Conservation (phyloP, 768 basidiomycete genomes). For the Kwoniella bestiolae region DNA sequence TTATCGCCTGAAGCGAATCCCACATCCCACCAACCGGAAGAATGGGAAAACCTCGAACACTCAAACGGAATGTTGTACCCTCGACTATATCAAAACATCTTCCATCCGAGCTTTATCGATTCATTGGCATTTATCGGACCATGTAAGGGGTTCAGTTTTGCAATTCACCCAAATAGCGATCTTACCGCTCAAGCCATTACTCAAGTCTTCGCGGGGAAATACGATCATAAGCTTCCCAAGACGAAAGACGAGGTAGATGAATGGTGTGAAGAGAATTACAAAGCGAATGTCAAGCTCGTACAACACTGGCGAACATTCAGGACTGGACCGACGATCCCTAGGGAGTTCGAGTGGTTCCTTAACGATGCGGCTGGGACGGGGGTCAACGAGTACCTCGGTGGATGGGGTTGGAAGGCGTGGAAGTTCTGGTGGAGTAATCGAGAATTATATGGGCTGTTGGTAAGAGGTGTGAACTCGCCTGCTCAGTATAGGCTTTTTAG, state of each 20-base stretch:
- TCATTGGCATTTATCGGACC: conserved; percentile 24
- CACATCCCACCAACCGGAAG: not conserved
- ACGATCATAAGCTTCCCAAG: not conserved
- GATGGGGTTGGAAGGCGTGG: conserved; percentile 25
- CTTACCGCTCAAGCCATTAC: conserved; percentile 19
- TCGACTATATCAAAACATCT: conserved; percentile 19
- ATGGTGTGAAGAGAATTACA: conserved; percentile 29
- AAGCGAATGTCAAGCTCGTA: not conserved
- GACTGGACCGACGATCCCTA: not conserved
- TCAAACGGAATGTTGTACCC: conserved; percentile 18
- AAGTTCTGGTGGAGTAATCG: conserved; percentile 24
- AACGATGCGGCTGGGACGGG: conserved; percentile 18
- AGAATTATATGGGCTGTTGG: conserved; percentile 16
- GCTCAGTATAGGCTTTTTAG: conserved; percentile 17
- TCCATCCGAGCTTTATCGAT: conserved; percentile 16
- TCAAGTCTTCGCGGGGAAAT: conserved; percentile 18
- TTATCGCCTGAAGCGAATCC: conserved; percentile 15
- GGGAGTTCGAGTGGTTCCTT: conserved; percentile 13
- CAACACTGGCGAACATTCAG: not conserved
- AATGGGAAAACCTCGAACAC: conserved; percentile 10
- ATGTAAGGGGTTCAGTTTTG: conserved; percentile 13
- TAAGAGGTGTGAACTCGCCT: conserved; percentile 21
- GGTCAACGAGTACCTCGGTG: conserved; percentile 23
- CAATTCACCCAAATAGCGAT: conserved; percentile 16
- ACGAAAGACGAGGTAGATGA: conserved; percentile 2